Conservation (phyloP, 805 yeast species). For the Candida germanica region DNA sequence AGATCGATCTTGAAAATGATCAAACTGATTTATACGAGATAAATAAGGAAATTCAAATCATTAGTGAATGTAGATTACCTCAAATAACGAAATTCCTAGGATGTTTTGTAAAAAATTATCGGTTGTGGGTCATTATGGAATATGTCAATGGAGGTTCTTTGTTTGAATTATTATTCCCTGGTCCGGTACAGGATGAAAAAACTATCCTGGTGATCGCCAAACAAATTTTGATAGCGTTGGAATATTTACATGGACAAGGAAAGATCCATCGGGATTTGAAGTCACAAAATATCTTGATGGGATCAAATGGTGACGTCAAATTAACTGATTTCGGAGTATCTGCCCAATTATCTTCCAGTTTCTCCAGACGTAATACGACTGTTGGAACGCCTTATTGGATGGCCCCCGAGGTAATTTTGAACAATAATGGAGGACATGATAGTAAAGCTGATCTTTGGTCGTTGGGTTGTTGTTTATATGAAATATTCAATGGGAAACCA, state of each 20-base stretch:
- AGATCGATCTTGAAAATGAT: slow-evolving; percentile 71
- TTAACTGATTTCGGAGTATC: slow-evolving; percentile 47
- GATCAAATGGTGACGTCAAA: slow-evolving; percentile 37
- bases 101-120: slow-evolving; percentile 64
- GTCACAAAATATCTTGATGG: slow-evolving; percentile 39
- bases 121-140: slow-evolving; percentile 81
- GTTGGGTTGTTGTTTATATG: slow-evolving; percentile 74
- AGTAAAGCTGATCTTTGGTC: slow-evolving; percentile 76
- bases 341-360: slow-evolving; percentile 40
- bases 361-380: slow-evolving; percentile 42
- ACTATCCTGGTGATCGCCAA: slow-evolving; percentile 50
- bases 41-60: slow-evolving; percentile 65
- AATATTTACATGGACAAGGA: slow-evolving; percentile 65
- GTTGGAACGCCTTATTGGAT: slow-evolving; percentile 64
- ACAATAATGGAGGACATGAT: slow-evolving; percentile 55
- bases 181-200: slow-evolving; percentile 55
- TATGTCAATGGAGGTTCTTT: slow-evolving; percentile 76
- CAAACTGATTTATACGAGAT: slow-evolving; percentile 62
- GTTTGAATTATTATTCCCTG: slow-evolving; percentile 57
- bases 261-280: slow-evolving; percentile 66
- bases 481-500: slow-evolving; percentile 68
- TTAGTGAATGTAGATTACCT: slow-evolving; percentile 60
- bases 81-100: slow-evolving; percentile 70
- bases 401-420: slow-evolving; percentile 59
- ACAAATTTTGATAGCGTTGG: slow-evolving; percentile 58